A percentile compares a stretch with the other conserved stretches of the same genome.
Evolutionary conservation across 2,329 filamentous ascomycete species (phyloP).

Genomic region (Fusarium sp.): DNA sequence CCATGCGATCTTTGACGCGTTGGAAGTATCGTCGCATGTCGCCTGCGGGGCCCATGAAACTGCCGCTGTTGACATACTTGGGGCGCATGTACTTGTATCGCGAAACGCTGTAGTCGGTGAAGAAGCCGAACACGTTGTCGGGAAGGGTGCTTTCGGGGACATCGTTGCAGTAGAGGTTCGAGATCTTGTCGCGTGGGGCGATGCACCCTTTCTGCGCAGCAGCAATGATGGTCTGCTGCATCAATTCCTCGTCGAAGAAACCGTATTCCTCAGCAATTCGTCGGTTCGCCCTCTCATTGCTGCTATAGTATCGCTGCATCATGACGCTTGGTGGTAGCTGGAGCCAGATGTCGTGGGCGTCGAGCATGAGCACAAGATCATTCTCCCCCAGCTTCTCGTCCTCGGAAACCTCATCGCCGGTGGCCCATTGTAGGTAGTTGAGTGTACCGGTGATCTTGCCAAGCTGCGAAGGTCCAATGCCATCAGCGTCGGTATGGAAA

Average conservation of each 20-base stretch:
- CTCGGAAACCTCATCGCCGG: constrained; percentile 21
- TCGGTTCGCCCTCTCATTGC: constrained; percentile 42
- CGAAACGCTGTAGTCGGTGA: constrained; percentile 38
- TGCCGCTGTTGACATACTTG: constrained; percentile 51
- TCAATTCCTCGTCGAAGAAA: constrained; percentile 33
- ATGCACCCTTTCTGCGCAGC: constrained; percentile 47
- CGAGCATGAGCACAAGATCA: constrained; percentile 49
- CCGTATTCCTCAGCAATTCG: constrained; percentile 37
- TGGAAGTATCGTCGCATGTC: constrained; percentile 48
- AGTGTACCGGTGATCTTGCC: constrained; percentile 51
- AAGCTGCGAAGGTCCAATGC: constrained; percentile 47
- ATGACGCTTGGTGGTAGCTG: constrained; percentile 50
- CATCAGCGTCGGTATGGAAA: constrained; percentile 41
- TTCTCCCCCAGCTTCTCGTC: constrained; percentile 43
- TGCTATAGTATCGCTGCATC: constrained; percentile 46
- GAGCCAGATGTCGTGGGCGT: constrained; percentile 52
- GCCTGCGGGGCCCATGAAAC: constrained; percentile 49
- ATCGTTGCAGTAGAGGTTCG: constrained; percentile 45
- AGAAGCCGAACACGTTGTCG: constrained; percentile 39
- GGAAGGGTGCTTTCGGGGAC: constrained; percentile 45
- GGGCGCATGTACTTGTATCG: constrained; percentile 46
- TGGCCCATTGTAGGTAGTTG: constrained; percentile 47
- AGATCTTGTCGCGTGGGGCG: constrained; percentile 41
- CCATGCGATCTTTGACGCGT: constrained; percentile 47
- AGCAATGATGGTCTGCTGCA: constrained; percentile 46